Evolutionary conservation across 78 protist genomes (phyloP), one percentile per base, ranked within the genome.

Genomic region (Dictyostelium capitatum): DNA sequence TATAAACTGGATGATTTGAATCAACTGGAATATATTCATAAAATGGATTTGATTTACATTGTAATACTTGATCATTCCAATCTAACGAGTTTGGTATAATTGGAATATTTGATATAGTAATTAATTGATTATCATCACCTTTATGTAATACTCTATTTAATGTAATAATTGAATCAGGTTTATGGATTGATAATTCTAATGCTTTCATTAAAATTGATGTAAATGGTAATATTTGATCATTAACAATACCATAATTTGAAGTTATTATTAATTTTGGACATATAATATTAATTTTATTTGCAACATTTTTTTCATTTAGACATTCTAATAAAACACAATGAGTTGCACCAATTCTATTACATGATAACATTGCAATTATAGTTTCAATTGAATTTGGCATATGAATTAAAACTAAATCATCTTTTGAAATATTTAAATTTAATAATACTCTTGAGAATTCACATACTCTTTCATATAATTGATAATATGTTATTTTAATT

Each of bases 301-400:
- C 8, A 23, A 48, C n/a, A 48, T 54, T 48, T 25, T 48, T 17
- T n/a, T 5, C 20, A 14, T n/a, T n/a, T 6, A n/a, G 14, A 10
- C 50, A 59, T 23, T 28, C 67, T 4, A 32, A 80, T 15, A 41
- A 23, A 7, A 41, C 53, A 46, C 47, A 41, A 59, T 87, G 99
- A 25, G 97, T 67, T 6, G 98, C 98, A 37, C 99, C 99, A 19
- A 98, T 92, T 12, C 98, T 82, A 37, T 98, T 98, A 73, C 98
- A 97, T 54, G 99, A 98, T 25, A 98, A 97, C 98, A 98, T 97
- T 28, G 98, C 81, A 30, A 89, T 28, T 20, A 87, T 62, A 6
- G 80, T 77, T 51, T 96, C 94, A 47, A 91, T 72, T 56, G 89
- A 46, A 96, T 83, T 98, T 23, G 99, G 98, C 97, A 98, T 81